phyloP scores from a whole-genome alignment of 345 rosid species.

The Linum lewisii region DNA sequence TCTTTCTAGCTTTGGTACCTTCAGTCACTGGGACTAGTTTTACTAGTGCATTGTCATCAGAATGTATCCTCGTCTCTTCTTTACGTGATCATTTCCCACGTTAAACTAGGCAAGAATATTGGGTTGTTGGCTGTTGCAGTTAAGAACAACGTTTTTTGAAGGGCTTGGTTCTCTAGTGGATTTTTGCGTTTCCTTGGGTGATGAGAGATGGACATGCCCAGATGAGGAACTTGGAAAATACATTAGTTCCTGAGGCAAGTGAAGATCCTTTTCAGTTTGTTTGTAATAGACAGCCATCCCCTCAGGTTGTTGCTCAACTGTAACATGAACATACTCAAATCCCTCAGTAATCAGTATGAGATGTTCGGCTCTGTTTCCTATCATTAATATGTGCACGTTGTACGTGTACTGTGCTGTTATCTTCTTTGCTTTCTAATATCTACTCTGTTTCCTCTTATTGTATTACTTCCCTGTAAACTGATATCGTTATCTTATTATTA shows the following conservation, averaged over 20 bases:
- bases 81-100: constrained; percentile 28
- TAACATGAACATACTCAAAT: constrained; percentile 52
- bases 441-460: too few species aligned
- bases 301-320: constrained; percentile 86
- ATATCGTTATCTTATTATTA: too few species aligned
- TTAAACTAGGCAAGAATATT: constrained; percentile 35
- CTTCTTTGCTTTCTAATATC: neutral
- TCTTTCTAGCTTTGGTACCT: neutral
- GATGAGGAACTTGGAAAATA: constrained; percentile 35
- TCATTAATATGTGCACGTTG: constrained; percentile 85
- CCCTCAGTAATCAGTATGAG: constrained; percentile 63
- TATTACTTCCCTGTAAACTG: too few species aligned
- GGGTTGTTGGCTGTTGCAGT: constrained; percentile 30
- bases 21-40: neutral
- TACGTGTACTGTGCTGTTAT: constrained; percentile 27
- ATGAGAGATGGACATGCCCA: constrained; percentile 67
- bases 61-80: neutral
- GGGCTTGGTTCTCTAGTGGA: constrained; percentile 51
- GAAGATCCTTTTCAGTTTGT: constrained; percentile 81
- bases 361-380: constrained; percentile 40
- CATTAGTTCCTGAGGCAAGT: constrained; percentile 38
- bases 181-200: constrained; percentile 81
- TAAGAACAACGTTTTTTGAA: constrained; percentile 34
- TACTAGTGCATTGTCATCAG: neutral
- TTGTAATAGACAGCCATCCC: constrained; percentile 66